A percentile compares a stretch with the other conserved stretches of the same genome.
phyloP scores from a whole-genome alignment of 306 rosid species.

The Bauhinia variegata region DNA sequence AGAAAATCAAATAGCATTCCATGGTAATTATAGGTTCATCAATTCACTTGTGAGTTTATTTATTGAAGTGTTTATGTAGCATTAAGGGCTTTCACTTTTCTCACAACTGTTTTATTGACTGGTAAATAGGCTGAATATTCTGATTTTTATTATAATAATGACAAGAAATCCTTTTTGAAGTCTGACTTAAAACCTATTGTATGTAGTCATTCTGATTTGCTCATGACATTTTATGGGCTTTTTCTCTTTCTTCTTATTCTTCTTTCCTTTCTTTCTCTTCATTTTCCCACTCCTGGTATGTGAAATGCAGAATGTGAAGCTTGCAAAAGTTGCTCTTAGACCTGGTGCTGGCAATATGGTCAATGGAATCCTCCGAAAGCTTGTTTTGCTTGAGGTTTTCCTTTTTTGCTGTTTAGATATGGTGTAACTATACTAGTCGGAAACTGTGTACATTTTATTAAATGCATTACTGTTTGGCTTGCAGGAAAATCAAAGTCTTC shows the following conservation, averaged over 20 bases:
- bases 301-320: constrained; percentile 78
- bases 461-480: constrained; percentile 38
- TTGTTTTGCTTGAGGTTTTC: constrained; percentile 68
- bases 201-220: neutral
- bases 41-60: neutral
- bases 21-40: constrained; percentile 3
- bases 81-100: neutral
- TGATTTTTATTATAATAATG: neutral
- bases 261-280: neutral
- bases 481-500: constrained; percentile 72
- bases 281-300: neutral
- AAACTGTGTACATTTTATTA: constrained; percentile 12
- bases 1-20: constrained; percentile 6
- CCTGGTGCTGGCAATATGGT: constrained; percentile 96
- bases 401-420: constrained; percentile 17
- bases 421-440: constrained; percentile 1
- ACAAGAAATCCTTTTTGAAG: constrained; percentile 5
- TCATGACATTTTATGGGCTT: neutral
- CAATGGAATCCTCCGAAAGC: constrained; percentile 85
- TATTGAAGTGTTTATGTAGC: constrained; percentile 1
- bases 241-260: neutral
- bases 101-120: constrained; percentile 1
- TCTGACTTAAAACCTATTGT: neutral
- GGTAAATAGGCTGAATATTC: neutral
- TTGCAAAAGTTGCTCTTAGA: constrained; percentile 85